Conservation (phyloP, 2,329 filamentous ascomycete genomes). For the Aureobasidium sp. region DNA sequence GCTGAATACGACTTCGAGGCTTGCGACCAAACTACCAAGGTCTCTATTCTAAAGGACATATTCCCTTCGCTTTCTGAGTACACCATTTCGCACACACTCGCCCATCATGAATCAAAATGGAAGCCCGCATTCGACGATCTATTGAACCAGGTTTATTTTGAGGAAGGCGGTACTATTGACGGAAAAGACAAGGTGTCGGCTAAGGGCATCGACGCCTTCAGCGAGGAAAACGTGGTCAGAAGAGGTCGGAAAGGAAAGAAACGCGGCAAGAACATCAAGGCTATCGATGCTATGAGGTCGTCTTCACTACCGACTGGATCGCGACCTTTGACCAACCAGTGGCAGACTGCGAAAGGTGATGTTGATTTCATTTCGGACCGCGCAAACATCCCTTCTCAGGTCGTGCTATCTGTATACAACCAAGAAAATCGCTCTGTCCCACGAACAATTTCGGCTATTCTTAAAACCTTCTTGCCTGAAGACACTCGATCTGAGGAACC, state of each 20-base stretch:
- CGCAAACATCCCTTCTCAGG: constrained; percentile 40
- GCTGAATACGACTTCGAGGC: constrained; percentile 30
- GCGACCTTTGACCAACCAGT: constrained; percentile 43
- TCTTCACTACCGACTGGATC: constrained; percentile 23
- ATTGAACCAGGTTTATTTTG: constrained; percentile 70
- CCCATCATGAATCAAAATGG: constrained; percentile 60
- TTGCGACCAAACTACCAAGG: constrained; percentile 55
- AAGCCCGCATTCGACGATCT: constrained; percentile 70
- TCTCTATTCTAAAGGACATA: constrained; percentile 57
- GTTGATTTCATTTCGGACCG: constrained; percentile 52
- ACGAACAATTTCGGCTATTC: constrained; percentile 49
- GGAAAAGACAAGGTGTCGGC: constrained; percentile 38
- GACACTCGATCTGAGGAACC: constrained; percentile 40
- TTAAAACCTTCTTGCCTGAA: constrained; percentile 24
- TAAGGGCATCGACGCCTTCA: constrained; percentile 81
- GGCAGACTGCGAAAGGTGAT: constrained; percentile 51
- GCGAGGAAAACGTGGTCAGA: constrained; percentile 46
- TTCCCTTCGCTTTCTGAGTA: constrained; percentile 62
- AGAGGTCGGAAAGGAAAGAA: constrained; percentile 41
- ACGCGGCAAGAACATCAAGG: constrained; percentile 32
- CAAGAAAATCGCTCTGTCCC: constrained; percentile 49
- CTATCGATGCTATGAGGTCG: constrained; percentile 22
- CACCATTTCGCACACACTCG: constrained; percentile 60
- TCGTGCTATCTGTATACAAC: constrained; percentile 53
- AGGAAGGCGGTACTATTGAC: constrained; percentile 53